These are phyloP conservation scores for Platanthera zijinensis DNA, from an alignment of 106 monocot species.

Conservation along the genomic window DNA sequence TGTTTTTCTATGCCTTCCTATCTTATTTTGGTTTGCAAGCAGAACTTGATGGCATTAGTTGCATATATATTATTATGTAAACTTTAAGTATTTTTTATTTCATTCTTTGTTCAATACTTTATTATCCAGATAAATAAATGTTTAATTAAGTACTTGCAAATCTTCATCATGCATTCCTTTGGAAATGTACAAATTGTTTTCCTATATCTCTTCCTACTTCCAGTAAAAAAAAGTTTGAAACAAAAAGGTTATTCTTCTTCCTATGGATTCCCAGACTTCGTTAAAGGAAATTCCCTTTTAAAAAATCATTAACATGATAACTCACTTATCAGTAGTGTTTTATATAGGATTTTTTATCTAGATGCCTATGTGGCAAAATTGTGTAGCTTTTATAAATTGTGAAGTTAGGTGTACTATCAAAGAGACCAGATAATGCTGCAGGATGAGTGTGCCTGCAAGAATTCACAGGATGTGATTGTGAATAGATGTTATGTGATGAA, in stretches of 20 bases:
- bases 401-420: not conserved
- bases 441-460: no score
- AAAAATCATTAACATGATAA: not conserved
- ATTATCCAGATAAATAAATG: not conserved
- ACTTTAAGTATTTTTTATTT: not conserved
- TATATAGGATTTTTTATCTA: not conserved
- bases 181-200: not conserved
- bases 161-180: not conserved
- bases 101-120: not conserved
- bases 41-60: not conserved
- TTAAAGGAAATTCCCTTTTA: not conserved
- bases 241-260: not conserved
- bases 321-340: not conserved
- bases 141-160: not conserved
- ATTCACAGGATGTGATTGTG: no score
- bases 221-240: not conserved
- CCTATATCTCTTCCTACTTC: not conserved
- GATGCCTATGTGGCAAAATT: not conserved
- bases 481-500: no score
- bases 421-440: not conserved
- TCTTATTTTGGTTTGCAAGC: not conserved
- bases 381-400: not conserved
- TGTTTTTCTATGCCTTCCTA: not conserved
- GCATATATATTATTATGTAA: not conserved
- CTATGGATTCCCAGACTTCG: not conserved